These are phyloP conservation scores for Chaetomium fimeti DNA, from an alignment of 495 filamentous ascomycete species.

Conservation along the genomic window DNA sequence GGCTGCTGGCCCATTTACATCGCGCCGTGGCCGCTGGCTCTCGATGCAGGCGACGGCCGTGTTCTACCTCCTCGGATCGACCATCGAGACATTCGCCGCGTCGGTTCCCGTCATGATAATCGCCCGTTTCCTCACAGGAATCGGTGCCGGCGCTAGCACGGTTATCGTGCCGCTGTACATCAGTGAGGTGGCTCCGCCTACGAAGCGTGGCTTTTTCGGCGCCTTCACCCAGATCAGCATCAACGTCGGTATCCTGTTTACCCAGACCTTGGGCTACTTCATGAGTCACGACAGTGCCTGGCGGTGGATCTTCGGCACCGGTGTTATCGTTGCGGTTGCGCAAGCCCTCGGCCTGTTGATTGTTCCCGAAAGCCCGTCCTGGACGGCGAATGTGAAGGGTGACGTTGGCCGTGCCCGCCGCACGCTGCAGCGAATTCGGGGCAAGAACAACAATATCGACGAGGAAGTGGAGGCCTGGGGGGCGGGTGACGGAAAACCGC, in stretches of 20 bases:
- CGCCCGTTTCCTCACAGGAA: conserved; percentile 75
- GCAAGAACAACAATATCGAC: conserved; percentile 63
- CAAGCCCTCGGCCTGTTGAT: conserved; percentile 67
- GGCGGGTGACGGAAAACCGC: conserved; percentile 37
- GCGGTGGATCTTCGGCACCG: conserved; percentile 77
- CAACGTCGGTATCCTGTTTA: conserved; percentile 85
- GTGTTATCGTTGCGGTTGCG: conserved; percentile 62
- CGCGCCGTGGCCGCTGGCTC: conserved; percentile 66
- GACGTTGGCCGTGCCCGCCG: conserved; percentile 59
- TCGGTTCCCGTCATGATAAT: conserved; percentile 65
- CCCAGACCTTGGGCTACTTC: conserved; percentile 84
- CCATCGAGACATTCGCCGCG: conserved; percentile 67
- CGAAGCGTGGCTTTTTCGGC: conserved; percentile 79
- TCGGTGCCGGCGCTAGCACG: conserved; percentile 81
- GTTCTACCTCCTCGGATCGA: conserved; percentile 73
- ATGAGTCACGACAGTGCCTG: conserved; percentile 73
- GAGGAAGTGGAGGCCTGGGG: conserved; percentile 69
- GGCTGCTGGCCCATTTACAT: conserved; percentile 68
- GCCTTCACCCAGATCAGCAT: conserved; percentile 90
- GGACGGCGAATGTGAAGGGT: conserved; percentile 67
- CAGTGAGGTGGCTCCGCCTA: conserved; percentile 80
- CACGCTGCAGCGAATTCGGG: conserved; percentile 71
- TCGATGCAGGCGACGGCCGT: conserved; percentile 69
- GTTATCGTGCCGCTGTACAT: conserved; percentile 97
- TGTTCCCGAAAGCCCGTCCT: conserved; percentile 82